These are phyloP conservation scores for Diaporthe destruens DNA, from an alignment of 2,329 filamentous ascomycete genomes.

Conservation along the genomic window DNA sequence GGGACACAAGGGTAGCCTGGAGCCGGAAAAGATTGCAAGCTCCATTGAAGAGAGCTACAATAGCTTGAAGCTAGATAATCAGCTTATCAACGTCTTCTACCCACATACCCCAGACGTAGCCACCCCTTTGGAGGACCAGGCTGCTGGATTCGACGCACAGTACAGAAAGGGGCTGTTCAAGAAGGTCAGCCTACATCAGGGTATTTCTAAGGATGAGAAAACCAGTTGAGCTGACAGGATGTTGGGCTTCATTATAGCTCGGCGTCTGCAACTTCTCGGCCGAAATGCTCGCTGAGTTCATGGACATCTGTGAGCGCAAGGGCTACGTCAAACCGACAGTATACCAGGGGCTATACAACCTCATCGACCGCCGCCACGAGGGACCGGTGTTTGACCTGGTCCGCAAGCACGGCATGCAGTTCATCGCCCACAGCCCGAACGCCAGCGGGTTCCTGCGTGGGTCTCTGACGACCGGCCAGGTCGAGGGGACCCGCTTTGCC, in stretches of 20 bases:
- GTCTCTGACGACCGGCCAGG: neutral
- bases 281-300: conserved; percentile 44
- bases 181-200: neutral
- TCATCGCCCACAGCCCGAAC: neutral
- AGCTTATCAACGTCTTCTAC: conserved; percentile 1
- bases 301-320: conserved; percentile 53
- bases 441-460: conserved; percentile 12
- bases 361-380: neutral
- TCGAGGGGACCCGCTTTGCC: neutral
- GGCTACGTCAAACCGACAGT: neutral
- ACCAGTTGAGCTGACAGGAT: neutral
- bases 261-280: neutral
- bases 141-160: neutral
- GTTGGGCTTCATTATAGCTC: neutral
- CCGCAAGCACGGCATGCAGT: conserved; percentile 3
- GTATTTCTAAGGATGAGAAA: neutral
- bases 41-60: conserved; percentile 2
- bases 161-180: neutral
- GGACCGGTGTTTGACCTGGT: neutral
- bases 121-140: neutral
- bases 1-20: neutral
- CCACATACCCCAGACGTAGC: neutral
- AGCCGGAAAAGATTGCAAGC: neutral
- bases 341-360: conserved; percentile 3
- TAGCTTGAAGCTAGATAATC: neutral